phyloP scores from a whole-genome alignment of 768 basidiomycete species.

The Mycena vulgaris region DNA sequence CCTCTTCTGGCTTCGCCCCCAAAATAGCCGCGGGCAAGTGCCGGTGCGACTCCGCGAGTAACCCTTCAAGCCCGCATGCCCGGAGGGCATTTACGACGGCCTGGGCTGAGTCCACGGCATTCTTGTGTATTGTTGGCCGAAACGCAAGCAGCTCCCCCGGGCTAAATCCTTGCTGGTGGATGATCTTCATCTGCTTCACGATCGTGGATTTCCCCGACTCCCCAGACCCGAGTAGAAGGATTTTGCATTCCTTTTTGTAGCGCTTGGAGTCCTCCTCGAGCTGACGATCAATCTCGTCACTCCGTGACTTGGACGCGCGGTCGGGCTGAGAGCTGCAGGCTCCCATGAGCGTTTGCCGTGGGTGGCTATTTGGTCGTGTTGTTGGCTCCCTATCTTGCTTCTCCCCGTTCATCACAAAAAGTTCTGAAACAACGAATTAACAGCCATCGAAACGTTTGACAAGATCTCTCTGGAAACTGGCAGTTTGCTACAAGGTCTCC shows the following conservation, averaged over 20 bases:
- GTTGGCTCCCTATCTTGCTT: neutral
- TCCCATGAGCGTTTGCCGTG: slow-evolving; percentile 17
- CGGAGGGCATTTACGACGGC: slow-evolving; percentile 78
- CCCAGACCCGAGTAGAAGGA: slow-evolving; percentile 73
- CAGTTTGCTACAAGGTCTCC: too few species aligned
- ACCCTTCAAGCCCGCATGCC: slow-evolving; percentile 75
- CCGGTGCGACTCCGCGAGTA: slow-evolving; percentile 54
- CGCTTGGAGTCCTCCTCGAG: slow-evolving; percentile 69
- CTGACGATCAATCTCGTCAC: slow-evolving; percentile 70
- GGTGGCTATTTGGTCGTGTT: neutral
- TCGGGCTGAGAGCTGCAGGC: slow-evolving; percentile 31
- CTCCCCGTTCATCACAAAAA: neutral
- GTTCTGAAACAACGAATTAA: neutral
- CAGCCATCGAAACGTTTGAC: neutral
- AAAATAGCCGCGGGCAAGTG: slow-evolving; percentile 58
- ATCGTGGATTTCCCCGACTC: slow-evolving; percentile 81
- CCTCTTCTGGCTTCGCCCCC: slow-evolving; percentile 42
- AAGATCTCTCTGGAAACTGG: slow-evolving; percentile 3
- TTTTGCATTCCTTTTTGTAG: slow-evolving; percentile 72
- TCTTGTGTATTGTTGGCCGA: slow-evolving; percentile 73
- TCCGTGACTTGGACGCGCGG: slow-evolving; percentile 21
- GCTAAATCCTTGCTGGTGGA: slow-evolving; percentile 75
- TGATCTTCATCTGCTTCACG: slow-evolving; percentile 84
- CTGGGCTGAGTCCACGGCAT: slow-evolving; percentile 81
- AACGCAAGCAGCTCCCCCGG: slow-evolving; percentile 73